These are phyloP conservation scores for Scutellaria galericulata DNA, from an alignment of 257 asterid species.

Conservation along the genomic window DNA sequence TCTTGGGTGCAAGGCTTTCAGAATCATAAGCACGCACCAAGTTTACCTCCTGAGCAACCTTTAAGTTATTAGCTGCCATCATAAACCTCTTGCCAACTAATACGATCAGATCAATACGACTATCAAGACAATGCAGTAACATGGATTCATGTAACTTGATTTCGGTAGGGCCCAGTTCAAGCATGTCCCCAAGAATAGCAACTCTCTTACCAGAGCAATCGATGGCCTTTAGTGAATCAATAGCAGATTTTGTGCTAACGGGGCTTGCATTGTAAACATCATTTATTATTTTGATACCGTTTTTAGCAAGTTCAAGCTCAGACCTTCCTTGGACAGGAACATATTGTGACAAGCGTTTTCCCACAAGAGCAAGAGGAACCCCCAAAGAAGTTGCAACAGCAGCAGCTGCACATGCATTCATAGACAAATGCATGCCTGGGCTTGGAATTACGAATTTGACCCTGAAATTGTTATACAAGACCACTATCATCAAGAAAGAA, in stretches of 20 bases:
- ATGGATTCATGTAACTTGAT: slow-evolving; percentile 40
- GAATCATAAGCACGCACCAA: slow-evolving; percentile 28
- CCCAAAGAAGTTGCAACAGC: slow-evolving; percentile 44
- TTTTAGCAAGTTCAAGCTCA: slow-evolving; percentile 36
- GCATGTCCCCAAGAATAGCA: slow-evolving; percentile 54
- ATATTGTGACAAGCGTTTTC: slow-evolving; percentile 38
- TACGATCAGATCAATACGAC: slow-evolving; percentile 33
- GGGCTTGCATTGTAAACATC: slow-evolving; percentile 47
- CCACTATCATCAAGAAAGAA: not conserved
- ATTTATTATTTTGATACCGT: slow-evolving; percentile 39
- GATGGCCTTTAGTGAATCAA: slow-evolving; percentile 37
- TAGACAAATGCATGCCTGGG: slow-evolving; percentile 46
- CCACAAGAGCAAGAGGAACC: slow-evolving; percentile 40
- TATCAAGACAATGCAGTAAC: slow-evolving; percentile 34
- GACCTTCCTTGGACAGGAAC: slow-evolving; percentile 37
- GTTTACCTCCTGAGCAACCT: slow-evolving; percentile 27
- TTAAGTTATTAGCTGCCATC: slow-evolving; percentile 38
- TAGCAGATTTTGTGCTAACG: slow-evolving; percentile 41
- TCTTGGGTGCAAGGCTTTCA: slow-evolving; percentile 18
- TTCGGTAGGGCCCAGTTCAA: slow-evolving; percentile 50
- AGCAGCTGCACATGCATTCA: slow-evolving; percentile 52
- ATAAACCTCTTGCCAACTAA: slow-evolving; percentile 40
- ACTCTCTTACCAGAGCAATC: slow-evolving; percentile 45
- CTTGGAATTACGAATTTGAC: slow-evolving; percentile 38
- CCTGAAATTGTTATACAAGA: slow-evolving; percentile 28